Conservation (phyloP, 1,284 basidiomycete genomes). For the Tranzscheliella williamsii region DNA sequence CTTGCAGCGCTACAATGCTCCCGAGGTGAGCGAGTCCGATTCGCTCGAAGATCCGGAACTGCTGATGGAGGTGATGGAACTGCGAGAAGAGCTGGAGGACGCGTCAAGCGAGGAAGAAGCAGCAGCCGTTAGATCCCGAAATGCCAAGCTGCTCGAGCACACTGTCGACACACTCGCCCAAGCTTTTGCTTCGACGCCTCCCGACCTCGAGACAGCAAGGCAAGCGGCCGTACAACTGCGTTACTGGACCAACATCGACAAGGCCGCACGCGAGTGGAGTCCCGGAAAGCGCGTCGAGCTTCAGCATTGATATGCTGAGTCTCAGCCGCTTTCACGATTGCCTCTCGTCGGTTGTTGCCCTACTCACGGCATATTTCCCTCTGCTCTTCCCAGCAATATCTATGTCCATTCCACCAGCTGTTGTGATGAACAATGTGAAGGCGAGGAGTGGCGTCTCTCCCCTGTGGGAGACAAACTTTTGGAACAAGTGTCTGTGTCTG, state of each 20-base stretch:
- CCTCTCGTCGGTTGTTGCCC: too few species aligned
- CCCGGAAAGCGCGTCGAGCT: slow-evolving; percentile 51
- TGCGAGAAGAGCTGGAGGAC: slow-evolving; percentile 51
- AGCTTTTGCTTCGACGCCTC: slow-evolving; percentile 37
- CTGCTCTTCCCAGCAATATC: too few species aligned
- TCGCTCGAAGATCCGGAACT: slow-evolving; percentile 53
- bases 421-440: too few species aligned
- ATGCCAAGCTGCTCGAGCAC: slow-evolving; percentile 23
- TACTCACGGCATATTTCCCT: too few species aligned
- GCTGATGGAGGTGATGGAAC: slow-evolving; percentile 58
- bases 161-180: slow-evolving; percentile 27
- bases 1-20: slow-evolving; percentile 30
- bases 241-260: slow-evolving; percentile 59
- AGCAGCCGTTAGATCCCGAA: slow-evolving; percentile 36
- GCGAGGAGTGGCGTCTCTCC: too few species aligned
- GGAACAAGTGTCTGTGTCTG: too few species aligned
- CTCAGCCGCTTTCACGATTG: too few species aligned
- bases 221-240: slow-evolving; percentile 48
- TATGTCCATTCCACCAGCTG: too few species aligned
- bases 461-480: too few species aligned
- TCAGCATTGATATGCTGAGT: slow-evolving; percentile 51
- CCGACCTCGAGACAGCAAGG: slow-evolving; percentile 33
- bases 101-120: slow-evolving; percentile 46
- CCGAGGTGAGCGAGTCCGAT: slow-evolving; percentile 38
- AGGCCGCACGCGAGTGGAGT: slow-evolving; percentile 55